These are phyloP conservation scores for Yamadazyma laniorum DNA, from an alignment of 805 yeast species.

Conservation along the genomic window DNA sequence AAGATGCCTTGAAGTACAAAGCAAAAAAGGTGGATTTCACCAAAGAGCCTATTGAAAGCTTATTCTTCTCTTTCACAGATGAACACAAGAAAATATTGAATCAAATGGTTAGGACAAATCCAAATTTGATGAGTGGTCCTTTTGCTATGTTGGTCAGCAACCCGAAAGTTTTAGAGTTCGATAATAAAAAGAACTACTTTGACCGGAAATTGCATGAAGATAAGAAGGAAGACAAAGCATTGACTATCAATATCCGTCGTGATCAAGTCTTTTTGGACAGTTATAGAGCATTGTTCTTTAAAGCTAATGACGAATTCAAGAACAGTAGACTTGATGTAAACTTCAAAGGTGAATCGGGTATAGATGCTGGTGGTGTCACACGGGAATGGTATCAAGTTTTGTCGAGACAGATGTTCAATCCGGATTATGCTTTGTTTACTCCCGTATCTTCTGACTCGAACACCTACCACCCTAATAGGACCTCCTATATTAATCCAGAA, in stretches of 20 bases:
- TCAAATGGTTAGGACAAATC: conserved; percentile 86
- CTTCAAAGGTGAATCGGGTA: conserved; percentile 93
- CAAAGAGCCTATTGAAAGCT: conserved; percentile 69
- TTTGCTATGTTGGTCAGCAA: conserved; percentile 84
- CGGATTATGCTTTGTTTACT: conserved; percentile 86
- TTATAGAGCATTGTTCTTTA: conserved; percentile 76
- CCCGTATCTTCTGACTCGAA: conserved; percentile 92
- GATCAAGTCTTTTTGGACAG: conserved; percentile 92
- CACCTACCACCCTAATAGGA: conserved; percentile 92
- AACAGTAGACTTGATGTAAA: conserved; percentile 70
- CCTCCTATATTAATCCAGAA: conserved; percentile 90
- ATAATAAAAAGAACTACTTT: conserved; percentile 85
- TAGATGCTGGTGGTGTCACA: conserved; percentile 97
- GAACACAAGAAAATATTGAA: conserved; percentile 84
- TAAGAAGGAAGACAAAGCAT: conserved; percentile 42
- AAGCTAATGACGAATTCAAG: conserved; percentile 69
- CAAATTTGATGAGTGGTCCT: conserved; percentile 94
- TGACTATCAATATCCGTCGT: conserved; percentile 71
- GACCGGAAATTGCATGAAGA: conserved; percentile 65
- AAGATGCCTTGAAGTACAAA: conserved; percentile 60
- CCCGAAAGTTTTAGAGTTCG: conserved; percentile 89
- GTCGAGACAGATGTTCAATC: conserved; percentile 92
- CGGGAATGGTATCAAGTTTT: conserved; percentile 97
- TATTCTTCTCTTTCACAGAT: conserved; percentile 84
- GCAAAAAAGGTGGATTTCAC: conserved; percentile 64